Evolutionary conservation across 139 green algal genomes (phyloP), one percentile per base, ranked within the genome.

Genomic region (Gonium pectorale): DNA sequence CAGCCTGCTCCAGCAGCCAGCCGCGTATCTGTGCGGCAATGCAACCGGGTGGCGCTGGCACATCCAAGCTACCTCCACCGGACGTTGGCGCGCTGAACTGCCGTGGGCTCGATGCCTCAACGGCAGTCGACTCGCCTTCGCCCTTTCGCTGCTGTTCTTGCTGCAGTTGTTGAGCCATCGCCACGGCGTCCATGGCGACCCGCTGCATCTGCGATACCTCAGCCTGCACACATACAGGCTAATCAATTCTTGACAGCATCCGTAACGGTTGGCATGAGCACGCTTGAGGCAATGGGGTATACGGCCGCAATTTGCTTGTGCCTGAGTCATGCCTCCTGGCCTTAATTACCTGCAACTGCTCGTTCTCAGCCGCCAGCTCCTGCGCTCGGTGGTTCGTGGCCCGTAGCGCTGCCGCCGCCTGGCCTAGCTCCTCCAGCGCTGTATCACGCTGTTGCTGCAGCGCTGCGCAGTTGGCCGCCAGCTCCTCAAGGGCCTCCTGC

Each of bases 381-480:
- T 3, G 8, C 31, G 31, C 31, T 0, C 77, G 41, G 1, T 0
- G 31, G 31, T 73, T 62, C 22, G 62, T 43, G 0, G 33, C 77
- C 6, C 33, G 21, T 41, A 71, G 77, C n/a, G 77, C 43, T 8
- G 24, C 43, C 8, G 62, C 62, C 5, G 59, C 77, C 62, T 51
- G 5, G 7, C 49, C 37, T 43, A 83, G 62, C 43, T 83, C 24
- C 43, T 5, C n/a, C 13, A 83, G 11, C 43, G 77, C 77, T 2
- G 31, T 38, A 31, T 83, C 77, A 0, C 77, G 77, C 63, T 71
- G 60, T 43, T 38, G n/a, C 3, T 44, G 62, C 24, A 83, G 43
- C 60, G 77, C 77, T 2, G 40, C 66, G 60, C 77, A 83, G 31
- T 83, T 33, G 2, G 33, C 62, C 43, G 51, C 4, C 60, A 83